Conservation (phyloP, 176 grass and related monocot species). For the Aegilops longissima region DNA sequence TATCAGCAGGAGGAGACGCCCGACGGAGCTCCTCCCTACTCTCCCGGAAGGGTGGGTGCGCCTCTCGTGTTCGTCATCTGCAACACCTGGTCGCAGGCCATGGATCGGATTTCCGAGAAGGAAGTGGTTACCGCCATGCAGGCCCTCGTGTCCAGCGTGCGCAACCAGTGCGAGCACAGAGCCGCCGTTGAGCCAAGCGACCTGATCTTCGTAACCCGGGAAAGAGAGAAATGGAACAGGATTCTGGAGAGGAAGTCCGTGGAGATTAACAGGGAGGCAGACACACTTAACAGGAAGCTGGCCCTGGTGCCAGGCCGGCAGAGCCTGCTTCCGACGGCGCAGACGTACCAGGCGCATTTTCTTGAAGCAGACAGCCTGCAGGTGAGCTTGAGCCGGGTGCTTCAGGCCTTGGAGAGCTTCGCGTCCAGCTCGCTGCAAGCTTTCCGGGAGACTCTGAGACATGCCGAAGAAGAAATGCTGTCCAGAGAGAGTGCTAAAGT, state of each 20-base stretch:
- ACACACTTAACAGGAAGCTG: conserved; percentile 74
- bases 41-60: conserved; percentile 70
- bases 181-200: conserved; percentile 47
- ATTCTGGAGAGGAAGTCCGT: conserved; percentile 60
- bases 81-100: conserved; percentile 76
- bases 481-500: conserved; percentile 46
- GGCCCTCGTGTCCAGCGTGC: conserved; percentile 49
- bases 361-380: conserved; percentile 51
- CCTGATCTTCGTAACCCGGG: conserved; percentile 37
- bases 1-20: conserved; percentile 50
- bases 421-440: conserved; percentile 43
- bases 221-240: conserved; percentile 68
- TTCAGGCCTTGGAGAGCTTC: conserved; percentile 64
- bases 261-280: conserved; percentile 78
- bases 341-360: conserved; percentile 29
- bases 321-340: conserved; percentile 32
- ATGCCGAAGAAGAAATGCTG: conserved; percentile 48
- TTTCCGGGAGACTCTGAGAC: conserved; percentile 50
- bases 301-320: conserved; percentile 59
- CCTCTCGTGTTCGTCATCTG: conserved; percentile 81
- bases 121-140: conserved; percentile 62
- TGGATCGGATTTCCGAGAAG: conserved; percentile 73
- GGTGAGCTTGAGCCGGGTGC: conserved; percentile 44
- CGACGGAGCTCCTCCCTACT: conserved; percentile 61
- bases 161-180: conserved; percentile 55